phyloP scores from a whole-genome alignment of 768 basidiomycete genomes.

The Guyanaporus albipodus region DNA sequence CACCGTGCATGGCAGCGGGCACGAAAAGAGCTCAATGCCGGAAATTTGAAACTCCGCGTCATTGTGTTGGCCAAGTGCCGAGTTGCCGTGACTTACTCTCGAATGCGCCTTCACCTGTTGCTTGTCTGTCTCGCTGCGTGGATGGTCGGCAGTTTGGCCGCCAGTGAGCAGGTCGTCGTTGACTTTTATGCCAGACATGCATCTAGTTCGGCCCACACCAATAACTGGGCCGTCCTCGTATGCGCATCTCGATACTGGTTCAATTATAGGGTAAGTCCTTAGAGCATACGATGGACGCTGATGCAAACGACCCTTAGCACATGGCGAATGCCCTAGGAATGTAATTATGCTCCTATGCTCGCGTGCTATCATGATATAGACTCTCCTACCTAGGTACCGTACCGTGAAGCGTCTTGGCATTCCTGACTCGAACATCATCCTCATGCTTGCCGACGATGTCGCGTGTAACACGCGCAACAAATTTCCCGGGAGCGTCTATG shows the following conservation, averaged over 20 bases:
- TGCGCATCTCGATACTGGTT: conserved; percentile 97
- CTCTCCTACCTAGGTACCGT: conserved; percentile 66
- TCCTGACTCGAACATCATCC: conserved; percentile 97
- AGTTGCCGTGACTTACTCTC: conserved; percentile 22
- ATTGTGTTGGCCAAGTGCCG: conserved; percentile 12
- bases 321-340: conserved; percentile 99
- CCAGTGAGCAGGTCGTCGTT: conserved; percentile 36
- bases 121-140: conserved; percentile 36
- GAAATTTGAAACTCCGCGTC: conserved; percentile 25
- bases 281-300: background rate
- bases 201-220: conserved; percentile 60
- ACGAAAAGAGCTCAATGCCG: background rate
- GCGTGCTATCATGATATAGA: background rate
- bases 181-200: conserved; percentile 46
- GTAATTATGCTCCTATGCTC: conserved; percentile 39
- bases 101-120: conserved; percentile 28
- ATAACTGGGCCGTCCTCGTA: conserved; percentile 98
- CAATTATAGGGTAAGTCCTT: conserved; percentile 81
- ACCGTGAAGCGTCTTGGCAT: conserved; percentile 98
- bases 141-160: conserved; percentile 29
- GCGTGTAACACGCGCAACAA: conserved; percentile 92
- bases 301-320: conserved; percentile 52
- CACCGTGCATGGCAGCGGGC: conserved; percentile 28
- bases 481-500: conserved; percentile 89
- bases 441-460: conserved; percentile 97